Evolutionary conservation across 169 alveolate species (phyloP).

Genomic region (Eimeria maxima): DNA sequence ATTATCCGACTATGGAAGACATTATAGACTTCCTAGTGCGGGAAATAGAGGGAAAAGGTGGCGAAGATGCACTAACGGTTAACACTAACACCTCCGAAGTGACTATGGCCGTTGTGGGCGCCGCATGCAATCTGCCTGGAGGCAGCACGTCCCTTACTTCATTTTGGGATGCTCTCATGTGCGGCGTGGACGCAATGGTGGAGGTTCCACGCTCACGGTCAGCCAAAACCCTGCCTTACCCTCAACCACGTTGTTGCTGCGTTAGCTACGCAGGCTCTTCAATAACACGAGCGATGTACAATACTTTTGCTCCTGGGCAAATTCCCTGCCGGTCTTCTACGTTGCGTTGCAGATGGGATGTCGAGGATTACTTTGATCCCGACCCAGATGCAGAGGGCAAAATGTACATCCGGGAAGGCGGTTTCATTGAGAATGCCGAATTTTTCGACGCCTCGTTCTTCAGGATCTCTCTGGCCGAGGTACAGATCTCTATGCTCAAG

Average conservation of each 20-base stretch:
- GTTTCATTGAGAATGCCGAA: constrained; percentile 89
- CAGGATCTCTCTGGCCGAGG: constrained; percentile 85
- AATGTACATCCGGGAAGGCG: constrained; percentile 91
- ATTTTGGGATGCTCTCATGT: constrained; percentile 87
- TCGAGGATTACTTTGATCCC: constrained; percentile 88
- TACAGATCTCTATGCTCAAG: background rate
- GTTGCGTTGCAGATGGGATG: constrained; percentile 88
- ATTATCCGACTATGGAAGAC: constrained; percentile 88
- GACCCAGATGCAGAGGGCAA: constrained; percentile 89
- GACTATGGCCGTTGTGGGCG: constrained; percentile 84
- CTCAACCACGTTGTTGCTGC: background rate
- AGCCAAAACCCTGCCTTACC: background rate
- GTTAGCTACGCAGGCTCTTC: background rate
- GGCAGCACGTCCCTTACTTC: constrained; percentile 85
- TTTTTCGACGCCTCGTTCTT: constrained; percentile 88
- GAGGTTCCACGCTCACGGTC: constrained; percentile 86
- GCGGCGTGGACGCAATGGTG: constrained; percentile 86
- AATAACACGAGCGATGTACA: background rate
- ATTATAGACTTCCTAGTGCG: constrained; percentile 85
- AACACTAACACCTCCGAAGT: constrained; percentile 29
- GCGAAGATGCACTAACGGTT: constrained; percentile 36
- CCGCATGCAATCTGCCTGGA: constrained; percentile 89
- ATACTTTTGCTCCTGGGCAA: too few relatives aligned
- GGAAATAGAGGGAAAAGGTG: constrained; percentile 80
- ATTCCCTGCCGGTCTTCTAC: background rate